Evolutionary conservation across 2,329 filamentous ascomycete species (phyloP).

Genomic region (Colletotrichum sp.): DNA sequence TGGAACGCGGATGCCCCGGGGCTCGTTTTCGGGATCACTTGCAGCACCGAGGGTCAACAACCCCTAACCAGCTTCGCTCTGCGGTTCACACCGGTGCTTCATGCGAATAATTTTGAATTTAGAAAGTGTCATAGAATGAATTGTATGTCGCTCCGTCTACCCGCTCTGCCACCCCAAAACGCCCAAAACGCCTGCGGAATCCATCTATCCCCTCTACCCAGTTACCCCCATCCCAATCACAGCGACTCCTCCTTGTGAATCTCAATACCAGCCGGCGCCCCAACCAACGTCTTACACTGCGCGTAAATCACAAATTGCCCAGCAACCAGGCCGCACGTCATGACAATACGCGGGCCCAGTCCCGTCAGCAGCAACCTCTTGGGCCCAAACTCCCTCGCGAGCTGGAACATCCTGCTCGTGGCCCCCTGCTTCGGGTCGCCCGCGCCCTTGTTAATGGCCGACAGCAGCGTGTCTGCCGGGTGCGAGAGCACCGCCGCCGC

Average conservation of each 20-base stretch:
- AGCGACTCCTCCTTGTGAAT: conserved; percentile 52
- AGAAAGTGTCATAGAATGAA: not conserved
- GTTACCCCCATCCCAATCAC: not conserved
- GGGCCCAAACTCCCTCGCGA: conserved; percentile 56
- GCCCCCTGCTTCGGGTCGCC: conserved; percentile 52
- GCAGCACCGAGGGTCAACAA: no score
- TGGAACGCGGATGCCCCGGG: not conserved
- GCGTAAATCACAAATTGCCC: conserved; percentile 62
- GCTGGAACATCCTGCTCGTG: conserved; percentile 56
- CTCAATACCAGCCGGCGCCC: conserved; percentile 55
- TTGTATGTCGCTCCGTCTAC: not conserved
- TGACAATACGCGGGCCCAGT: conserved; percentile 55
- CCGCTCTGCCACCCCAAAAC: not conserved
- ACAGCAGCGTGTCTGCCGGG: conserved; percentile 74
- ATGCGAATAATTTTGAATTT: not conserved
- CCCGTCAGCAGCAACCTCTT: conserved; percentile 51
- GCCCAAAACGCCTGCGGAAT: not conserved
- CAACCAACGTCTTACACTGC: conserved; percentile 58
- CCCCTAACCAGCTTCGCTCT: no score
- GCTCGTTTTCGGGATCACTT: not conserved
- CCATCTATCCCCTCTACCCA: not conserved
- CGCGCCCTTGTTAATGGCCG: conserved; percentile 61
- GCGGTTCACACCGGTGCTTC: no score
- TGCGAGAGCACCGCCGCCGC: conserved; percentile 89
- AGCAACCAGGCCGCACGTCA: conserved; percentile 59